Conservation (phyloP, 306 rosid genomes). For the Canavalia ensiformis region DNA sequence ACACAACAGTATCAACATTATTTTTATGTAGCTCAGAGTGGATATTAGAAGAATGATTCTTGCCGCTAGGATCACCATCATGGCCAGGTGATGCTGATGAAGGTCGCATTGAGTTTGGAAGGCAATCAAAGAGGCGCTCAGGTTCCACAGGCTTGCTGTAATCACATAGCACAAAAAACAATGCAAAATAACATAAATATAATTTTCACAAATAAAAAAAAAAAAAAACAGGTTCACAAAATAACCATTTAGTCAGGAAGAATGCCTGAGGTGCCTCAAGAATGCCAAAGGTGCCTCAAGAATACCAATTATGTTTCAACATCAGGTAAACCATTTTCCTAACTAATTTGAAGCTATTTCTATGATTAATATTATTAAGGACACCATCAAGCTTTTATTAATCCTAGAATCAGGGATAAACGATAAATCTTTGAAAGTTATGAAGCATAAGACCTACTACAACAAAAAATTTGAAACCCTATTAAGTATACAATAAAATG, state of each 20-base stretch:
- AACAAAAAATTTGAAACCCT: not conserved
- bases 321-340: conserved; percentile 6
- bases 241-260: not conserved
- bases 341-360: not conserved
- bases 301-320: conserved; percentile 6
- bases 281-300: not conserved
- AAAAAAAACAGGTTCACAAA: not conserved
- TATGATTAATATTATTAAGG: conserved; percentile 2
- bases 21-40: conserved; percentile 61
- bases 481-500: not conserved
- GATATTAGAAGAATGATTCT: conserved; percentile 55
- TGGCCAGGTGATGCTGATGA: conserved; percentile 78
- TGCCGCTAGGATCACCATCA: conserved; percentile 59
- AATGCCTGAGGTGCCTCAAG: not conserved
- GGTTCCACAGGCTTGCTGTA: conserved; percentile 94
- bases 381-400: conserved; percentile 19
- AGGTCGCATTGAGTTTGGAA: conserved; percentile 83
- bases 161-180: conserved; percentile 32
- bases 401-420: conserved; percentile 14
- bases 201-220: not conserved
- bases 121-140: conserved; percentile 83
- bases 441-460: not conserved
- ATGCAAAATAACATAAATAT: conserved; percentile 8
- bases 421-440: not conserved
- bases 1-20: conserved; percentile 66